Evolutionary conservation across 202 grass and related monocot genomes (phyloP).

Genomic region (Dendrocalamus latiflorus): DNA sequence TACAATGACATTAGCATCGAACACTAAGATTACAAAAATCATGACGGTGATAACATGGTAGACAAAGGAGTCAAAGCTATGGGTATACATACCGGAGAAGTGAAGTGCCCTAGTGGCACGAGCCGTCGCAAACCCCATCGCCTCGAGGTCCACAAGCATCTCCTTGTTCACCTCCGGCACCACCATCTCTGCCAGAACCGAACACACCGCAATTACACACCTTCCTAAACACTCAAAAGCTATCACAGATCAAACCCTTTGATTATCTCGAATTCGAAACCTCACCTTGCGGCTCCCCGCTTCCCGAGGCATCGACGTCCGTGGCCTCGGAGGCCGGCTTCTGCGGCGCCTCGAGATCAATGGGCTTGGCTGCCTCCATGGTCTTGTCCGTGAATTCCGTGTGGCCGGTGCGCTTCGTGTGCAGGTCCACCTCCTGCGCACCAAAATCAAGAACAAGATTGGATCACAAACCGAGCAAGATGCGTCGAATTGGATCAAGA

Average conservation of each 20-base stretch:
- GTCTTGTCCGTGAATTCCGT: too few relatives aligned
- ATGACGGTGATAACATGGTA: neutral
- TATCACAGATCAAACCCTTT: neutral
- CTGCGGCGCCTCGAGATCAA: slow-evolving; percentile 59
- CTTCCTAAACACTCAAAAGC: neutral
- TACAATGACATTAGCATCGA: neutral
- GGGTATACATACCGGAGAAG: slow-evolving; percentile 58
- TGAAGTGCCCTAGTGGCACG: slow-evolving; percentile 95
- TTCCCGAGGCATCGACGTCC: slow-evolving; percentile 46
- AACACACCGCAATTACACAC: neutral
- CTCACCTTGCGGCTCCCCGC: slow-evolving; percentile 54
- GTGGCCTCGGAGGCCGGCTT: slow-evolving; percentile 39
- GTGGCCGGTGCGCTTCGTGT: too few relatives aligned
- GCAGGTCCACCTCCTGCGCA: too few relatives aligned
- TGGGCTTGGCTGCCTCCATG: slow-evolving; percentile 77
- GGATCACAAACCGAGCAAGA: too few relatives aligned
- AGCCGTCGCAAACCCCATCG: too few relatives aligned
- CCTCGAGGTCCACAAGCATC: slow-evolving; percentile 73
- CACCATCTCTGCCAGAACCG: slow-evolving; percentile 63
- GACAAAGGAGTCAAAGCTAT: neutral
- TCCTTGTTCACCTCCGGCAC: slow-evolving; percentile 74
- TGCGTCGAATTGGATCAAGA: slow-evolving; percentile 20
- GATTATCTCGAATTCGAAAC: neutral
- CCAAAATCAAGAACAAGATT: too few relatives aligned
- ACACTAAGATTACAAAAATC: neutral